Evolutionary conservation across 2,329 filamentous ascomycete species (phyloP), one percentile per base, ranked within the genome.

Genomic region (Aspergillus viridinutans): DNA sequence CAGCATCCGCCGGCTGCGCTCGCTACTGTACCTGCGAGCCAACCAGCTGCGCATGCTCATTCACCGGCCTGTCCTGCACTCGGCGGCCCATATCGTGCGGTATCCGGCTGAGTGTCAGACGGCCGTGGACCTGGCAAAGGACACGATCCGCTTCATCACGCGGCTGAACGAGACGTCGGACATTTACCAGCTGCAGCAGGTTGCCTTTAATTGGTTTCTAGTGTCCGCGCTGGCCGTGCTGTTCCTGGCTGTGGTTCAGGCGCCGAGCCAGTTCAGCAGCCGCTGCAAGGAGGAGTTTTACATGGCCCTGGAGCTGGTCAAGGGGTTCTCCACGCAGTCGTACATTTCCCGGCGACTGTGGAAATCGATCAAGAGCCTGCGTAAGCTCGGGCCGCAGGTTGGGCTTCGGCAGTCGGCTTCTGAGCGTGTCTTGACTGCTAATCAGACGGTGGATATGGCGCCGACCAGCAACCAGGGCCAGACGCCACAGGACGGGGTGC

Each of bases 21-120:
- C 95, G 26, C 85, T 94, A 72, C 89, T 94, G 10, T 93, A 94
- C 69, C 79, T 96, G 4, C 85, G 92, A n/a, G 83, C 90, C 1
- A 96, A 96, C 66, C 90, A 95, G 76, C 89, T 96, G 75, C 88
- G 92, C 5, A 93, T 92, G 63, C 86, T 91, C 71, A 89, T 97
- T 48, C 90, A 95, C 72, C 90, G 91, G 0, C 92, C 92, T 0
- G 86, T 96, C 2, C 76, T 97, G 8, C 90, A 96, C 71, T 92
- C 69, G 0, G 66, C 68, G 0, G 89, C 85, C 8, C 91, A 87
- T 66, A 96, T 96, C 65, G 84, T 89, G 76, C 83, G 87, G 53
- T 88, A 95, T 68, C 81, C 86, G 40, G 74, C 78, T 5, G 86
- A 90, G 59, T 91, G 91, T 0, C 85, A 90, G 65, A 88, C 83